These are phyloP conservation scores for Corniculantispora saksenae DNA, from an alignment of 2,329 filamentous ascomycete species.

Conservation along the genomic window DNA sequence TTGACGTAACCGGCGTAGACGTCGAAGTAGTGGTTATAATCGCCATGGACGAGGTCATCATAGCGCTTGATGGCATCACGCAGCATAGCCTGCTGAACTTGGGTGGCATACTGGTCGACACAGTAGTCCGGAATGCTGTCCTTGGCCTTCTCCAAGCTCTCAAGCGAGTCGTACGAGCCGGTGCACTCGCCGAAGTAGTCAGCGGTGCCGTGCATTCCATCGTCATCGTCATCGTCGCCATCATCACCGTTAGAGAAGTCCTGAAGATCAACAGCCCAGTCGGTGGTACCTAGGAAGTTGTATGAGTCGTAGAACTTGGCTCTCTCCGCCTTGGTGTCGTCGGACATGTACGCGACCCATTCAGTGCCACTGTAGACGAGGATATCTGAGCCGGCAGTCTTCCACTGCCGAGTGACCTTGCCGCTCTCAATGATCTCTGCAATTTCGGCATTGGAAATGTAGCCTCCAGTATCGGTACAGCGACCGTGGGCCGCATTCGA, in stretches of 20 bases:
- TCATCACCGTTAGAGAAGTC: neutral
- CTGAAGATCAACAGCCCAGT: slow-evolving; percentile 26
- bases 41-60: slow-evolving; percentile 10
- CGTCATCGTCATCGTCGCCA: neutral
- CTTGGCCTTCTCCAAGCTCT: slow-evolving; percentile 3
- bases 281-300: slow-evolving; percentile 24
- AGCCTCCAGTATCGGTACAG: slow-evolving; percentile 33
- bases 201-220: neutral
- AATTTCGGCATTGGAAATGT: slow-evolving; percentile 35
- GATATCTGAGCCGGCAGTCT: slow-evolving; percentile 1
- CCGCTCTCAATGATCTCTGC: slow-evolving; percentile 30
- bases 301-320: neutral
- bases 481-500: slow-evolving; percentile 27
- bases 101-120: slow-evolving; percentile 12
- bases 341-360: slow-evolving; percentile 26
- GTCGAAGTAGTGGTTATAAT: slow-evolving; percentile 19
- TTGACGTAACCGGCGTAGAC: slow-evolving; percentile 18
- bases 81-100: slow-evolving; percentile 14
- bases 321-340: slow-evolving; percentile 18
- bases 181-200: neutral
- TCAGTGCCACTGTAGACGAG: slow-evolving; percentile 9
- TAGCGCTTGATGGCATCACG: slow-evolving; percentile 10
- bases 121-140: slow-evolving; percentile 14
- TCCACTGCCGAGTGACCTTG: slow-evolving; percentile 13
- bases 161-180: neutral